Conservation (phyloP, 768 basidiomycete genomes). For the Tylopilus sp. region DNA sequence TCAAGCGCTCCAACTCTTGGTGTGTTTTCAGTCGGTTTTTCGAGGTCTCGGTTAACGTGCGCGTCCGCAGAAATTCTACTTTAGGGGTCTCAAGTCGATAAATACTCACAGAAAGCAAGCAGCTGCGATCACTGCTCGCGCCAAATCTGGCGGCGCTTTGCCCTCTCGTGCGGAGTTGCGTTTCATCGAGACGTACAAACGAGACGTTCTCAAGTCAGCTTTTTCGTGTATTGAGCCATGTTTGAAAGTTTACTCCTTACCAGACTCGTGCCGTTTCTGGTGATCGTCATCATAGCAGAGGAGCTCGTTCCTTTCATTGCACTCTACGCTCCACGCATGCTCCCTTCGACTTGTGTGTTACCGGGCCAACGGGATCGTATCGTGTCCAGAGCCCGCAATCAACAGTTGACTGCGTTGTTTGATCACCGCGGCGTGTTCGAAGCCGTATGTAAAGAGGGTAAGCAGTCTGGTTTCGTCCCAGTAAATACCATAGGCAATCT, state of each 20-base stretch:
- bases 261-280: constrained; percentile 72
- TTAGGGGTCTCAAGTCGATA: constrained; percentile 69
- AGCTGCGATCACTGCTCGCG: constrained; percentile 50
- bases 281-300: constrained; percentile 72
- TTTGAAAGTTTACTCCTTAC: constrained; percentile 3
- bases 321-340: constrained; percentile 78
- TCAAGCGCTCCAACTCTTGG: constrained; percentile 46
- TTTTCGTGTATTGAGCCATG: neutral
- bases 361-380: constrained; percentile 75
- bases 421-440: constrained; percentile 38
- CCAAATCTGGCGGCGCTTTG: constrained; percentile 55
- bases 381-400: constrained; percentile 46
- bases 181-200: constrained; percentile 61
- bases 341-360: constrained; percentile 84
- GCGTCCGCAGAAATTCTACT: constrained; percentile 73
- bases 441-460: constrained; percentile 33
- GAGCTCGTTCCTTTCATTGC: constrained; percentile 82
- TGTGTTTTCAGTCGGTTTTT: constrained; percentile 22
- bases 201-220: constrained; percentile 68
- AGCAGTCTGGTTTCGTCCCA: constrained; percentile 28
- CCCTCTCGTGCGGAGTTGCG: constrained; percentile 67
- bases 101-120: constrained; percentile 57
- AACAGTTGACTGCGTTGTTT: constrained; percentile 40
- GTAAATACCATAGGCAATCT: constrained; percentile 15
- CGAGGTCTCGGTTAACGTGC: neutral